Evolutionary conservation across 306 rosid species (phyloP).

Genomic region (Rosa lucieae): DNA sequence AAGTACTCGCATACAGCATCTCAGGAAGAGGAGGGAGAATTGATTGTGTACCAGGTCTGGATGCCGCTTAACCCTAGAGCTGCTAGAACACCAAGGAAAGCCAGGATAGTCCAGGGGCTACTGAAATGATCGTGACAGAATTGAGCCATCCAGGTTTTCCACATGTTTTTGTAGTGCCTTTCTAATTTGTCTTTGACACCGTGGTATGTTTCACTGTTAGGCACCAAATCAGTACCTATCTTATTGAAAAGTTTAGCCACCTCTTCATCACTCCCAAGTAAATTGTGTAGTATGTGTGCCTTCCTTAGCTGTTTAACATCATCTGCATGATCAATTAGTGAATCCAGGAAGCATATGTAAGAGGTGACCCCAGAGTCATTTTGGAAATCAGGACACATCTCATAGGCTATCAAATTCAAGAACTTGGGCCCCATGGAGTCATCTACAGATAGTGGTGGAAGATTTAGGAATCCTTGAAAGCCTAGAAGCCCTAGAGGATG

Average conservation of each 20-base stretch:
- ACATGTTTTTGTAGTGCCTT: not conserved
- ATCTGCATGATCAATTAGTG: conserved; percentile 33
- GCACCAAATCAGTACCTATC: conserved; percentile 25
- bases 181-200: not conserved
- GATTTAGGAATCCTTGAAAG: conserved; percentile 3
- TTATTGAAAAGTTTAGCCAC: conserved; percentile 29
- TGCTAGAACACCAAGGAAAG: conserved; percentile 2
- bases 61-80: conserved; percentile 14
- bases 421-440: conserved; percentile 15
- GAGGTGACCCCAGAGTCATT: conserved; percentile 4
- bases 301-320: conserved; percentile 32
- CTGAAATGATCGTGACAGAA: not conserved
- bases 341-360: conserved; percentile 27
- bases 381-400: conserved; percentile 38
- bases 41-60: conserved; percentile 11
- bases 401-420: conserved; percentile 37
- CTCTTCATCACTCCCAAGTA: conserved; percentile 37
- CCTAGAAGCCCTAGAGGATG: not conserved
- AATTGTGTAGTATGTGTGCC: conserved; percentile 18
- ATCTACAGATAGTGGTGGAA: conserved; percentile 20
- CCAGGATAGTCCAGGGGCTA: conserved; percentile 30
- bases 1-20: conserved; percentile 3
- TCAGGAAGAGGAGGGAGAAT: not conserved
- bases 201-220: not conserved
- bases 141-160: conserved; percentile 27